These are phyloP conservation scores for Grigorovia humatica DNA, from an alignment of 805 yeast genomes.

Conservation along the genomic window DNA sequence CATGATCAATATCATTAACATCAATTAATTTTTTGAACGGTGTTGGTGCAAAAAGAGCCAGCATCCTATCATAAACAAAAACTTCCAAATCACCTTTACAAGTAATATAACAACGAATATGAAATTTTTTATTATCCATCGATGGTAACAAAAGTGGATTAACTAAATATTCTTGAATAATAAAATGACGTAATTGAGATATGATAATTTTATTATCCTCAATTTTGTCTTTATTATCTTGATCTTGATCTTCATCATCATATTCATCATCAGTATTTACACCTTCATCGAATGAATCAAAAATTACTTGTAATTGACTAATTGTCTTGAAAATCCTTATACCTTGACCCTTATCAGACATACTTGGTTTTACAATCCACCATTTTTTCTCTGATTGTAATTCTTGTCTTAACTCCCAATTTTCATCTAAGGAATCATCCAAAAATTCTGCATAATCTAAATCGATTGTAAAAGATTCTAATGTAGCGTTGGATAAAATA, in stretches of 20 bases:
- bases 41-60: slow-evolving; percentile 67
- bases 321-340: slow-evolving; percentile 71
- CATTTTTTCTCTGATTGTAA: slow-evolving; percentile 48
- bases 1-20: slow-evolving; percentile 11
- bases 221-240: slow-evolving; percentile 9
- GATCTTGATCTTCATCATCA: slow-evolving; percentile 42
- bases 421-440: slow-evolving; percentile 88
- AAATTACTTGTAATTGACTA: slow-evolving; percentile 70
- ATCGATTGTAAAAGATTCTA: slow-evolving; percentile 71
- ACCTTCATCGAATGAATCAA: slow-evolving; percentile 61
- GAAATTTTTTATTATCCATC: slow-evolving; percentile 70
- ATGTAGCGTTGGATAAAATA: slow-evolving; percentile 48
- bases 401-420: slow-evolving; percentile 77
- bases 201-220: slow-evolving; percentile 60
- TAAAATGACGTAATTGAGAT: slow-evolving; percentile 82
- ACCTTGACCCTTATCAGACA: slow-evolving; percentile 97
- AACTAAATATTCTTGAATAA: slow-evolving; percentile 71
- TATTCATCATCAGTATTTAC: slow-evolving; percentile 40
- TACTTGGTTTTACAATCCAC: slow-evolving; percentile 91
- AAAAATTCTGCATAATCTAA: slow-evolving; percentile 92
- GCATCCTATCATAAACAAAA: slow-evolving; percentile 67
- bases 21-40: slow-evolving; percentile 32
- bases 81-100: slow-evolving; percentile 67
- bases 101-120: slow-evolving; percentile 74
- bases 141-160: slow-evolving; percentile 56